Conservation (phyloP, 2,329 filamentous ascomycete species). For the Claviceps quebecensis region DNA sequence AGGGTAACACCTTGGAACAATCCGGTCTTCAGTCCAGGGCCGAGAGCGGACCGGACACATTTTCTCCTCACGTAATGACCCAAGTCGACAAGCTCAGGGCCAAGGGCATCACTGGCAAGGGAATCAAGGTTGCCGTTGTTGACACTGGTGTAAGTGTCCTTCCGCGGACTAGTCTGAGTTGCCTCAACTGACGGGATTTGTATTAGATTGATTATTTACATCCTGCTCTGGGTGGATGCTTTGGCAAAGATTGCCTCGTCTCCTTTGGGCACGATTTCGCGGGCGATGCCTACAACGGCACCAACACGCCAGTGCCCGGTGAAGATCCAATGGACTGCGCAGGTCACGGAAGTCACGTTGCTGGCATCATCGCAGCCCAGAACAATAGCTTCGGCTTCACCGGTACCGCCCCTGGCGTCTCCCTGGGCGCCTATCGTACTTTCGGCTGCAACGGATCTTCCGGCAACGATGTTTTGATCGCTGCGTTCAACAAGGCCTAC, state of each 20-base stretch:
- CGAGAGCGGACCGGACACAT: slow-evolving; percentile 20
- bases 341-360: slow-evolving; percentile 48
- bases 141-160: slow-evolving; percentile 35
- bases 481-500: slow-evolving; percentile 44
- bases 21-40: slow-evolving; percentile 9
- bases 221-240: slow-evolving; percentile 49
- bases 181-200: neutral
- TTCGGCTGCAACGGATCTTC: slow-evolving; percentile 39
- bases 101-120: slow-evolving; percentile 33
- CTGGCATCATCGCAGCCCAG: slow-evolving; percentile 49
- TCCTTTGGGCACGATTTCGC: slow-evolving; percentile 43
- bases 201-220: slow-evolving; percentile 48
- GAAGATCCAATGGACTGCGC: slow-evolving; percentile 39
- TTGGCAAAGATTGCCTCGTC: slow-evolving; percentile 44
- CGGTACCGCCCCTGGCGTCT: slow-evolving; percentile 42
- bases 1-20: slow-evolving; percentile 11
- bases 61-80: slow-evolving; percentile 40
- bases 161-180: neutral
- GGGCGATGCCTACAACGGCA: slow-evolving; percentile 35
- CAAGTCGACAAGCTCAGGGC: slow-evolving; percentile 39
- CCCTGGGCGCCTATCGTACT: slow-evolving; percentile 41
- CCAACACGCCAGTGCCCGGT: slow-evolving; percentile 28
- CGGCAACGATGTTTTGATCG: slow-evolving; percentile 43
- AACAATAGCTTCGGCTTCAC: slow-evolving; percentile 37
- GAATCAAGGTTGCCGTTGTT: slow-evolving; percentile 38